These are phyloP conservation scores for Pyrenopolyporus hunteri DNA, from an alignment of 495 filamentous ascomycete species.

Conservation along the genomic window DNA sequence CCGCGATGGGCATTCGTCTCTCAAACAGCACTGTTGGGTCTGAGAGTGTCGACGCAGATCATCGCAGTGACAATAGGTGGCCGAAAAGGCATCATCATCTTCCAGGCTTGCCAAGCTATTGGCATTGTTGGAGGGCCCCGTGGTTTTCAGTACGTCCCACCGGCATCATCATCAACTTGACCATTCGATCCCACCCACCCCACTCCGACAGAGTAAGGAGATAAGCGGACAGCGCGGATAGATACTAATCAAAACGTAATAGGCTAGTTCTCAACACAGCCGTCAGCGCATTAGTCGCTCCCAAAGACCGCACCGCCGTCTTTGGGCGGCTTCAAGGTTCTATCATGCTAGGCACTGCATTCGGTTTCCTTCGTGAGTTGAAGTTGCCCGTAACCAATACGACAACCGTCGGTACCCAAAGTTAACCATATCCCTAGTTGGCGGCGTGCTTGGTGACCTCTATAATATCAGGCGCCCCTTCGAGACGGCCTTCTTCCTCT, in stretches of 20 bases:
- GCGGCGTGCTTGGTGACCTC: conserved; percentile 58
- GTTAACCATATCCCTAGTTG: conserved; percentile 39
- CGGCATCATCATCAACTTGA: too few relatives aligned
- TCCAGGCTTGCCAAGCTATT: conserved; percentile 60
- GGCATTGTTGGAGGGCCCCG: conserved; percentile 62
- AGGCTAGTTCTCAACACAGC: conserved; percentile 61
- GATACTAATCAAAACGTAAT: conserved; percentile 4
- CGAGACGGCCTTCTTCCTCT: conserved; percentile 55
- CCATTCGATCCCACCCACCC: not conserved
- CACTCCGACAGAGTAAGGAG: too few relatives aligned
- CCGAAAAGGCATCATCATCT: conserved; percentile 57
- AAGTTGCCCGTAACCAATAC: not conserved
- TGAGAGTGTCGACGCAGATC: conserved; percentile 60
- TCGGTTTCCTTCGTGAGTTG: conserved; percentile 56
- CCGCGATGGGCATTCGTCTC: conserved; percentile 58
- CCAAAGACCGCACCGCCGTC: conserved; percentile 55
- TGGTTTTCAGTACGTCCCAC: conserved; percentile 59
- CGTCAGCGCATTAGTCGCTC: conserved; percentile 56
- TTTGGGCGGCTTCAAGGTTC: conserved; percentile 62
- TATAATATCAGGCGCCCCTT: conserved; percentile 61
- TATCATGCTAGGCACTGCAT: conserved; percentile 60
- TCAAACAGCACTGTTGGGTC: conserved; percentile 57
- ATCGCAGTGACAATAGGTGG: conserved; percentile 59
- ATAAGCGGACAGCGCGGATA: too few relatives aligned
- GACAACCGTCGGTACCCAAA: not conserved